These are phyloP conservation scores for Ogataea siamensis DNA, from an alignment of 805 yeast genomes.

Conservation along the genomic window DNA sequence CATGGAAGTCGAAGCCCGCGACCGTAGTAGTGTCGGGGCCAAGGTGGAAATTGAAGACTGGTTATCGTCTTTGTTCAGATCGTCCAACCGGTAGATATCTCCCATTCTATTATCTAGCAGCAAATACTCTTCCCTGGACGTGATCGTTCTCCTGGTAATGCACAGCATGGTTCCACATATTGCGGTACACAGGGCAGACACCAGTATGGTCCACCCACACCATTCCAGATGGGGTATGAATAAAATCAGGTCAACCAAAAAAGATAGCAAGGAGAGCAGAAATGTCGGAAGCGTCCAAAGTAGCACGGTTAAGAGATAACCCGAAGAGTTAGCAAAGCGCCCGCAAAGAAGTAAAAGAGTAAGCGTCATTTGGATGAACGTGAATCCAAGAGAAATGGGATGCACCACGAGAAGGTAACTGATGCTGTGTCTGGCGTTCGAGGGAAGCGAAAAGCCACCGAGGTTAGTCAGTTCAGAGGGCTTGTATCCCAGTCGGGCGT, in stretches of 20 bases:
- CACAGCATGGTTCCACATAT: slow-evolving; percentile 65
- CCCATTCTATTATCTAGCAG: not conserved
- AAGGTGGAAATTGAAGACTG: slow-evolving; percentile 5
- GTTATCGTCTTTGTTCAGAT: slow-evolving; percentile 5
- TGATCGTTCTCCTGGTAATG: slow-evolving; percentile 65
- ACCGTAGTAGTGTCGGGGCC: slow-evolving; percentile 3
- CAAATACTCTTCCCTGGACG: slow-evolving; percentile 39
- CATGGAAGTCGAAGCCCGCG: slow-evolving; percentile 3
- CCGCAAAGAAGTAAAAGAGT: slow-evolving; percentile 41
- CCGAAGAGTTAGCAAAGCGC: slow-evolving; percentile 32
- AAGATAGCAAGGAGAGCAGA: slow-evolving; percentile 65
- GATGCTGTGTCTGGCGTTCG: slow-evolving; percentile 55
- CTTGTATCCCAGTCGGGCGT: slow-evolving; percentile 43
- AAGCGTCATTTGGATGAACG: slow-evolving; percentile 44
- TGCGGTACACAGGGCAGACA: slow-evolving; percentile 64
- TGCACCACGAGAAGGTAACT: slow-evolving; percentile 66
- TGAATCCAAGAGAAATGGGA: slow-evolving; percentile 58
- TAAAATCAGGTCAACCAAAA: slow-evolving; percentile 76
- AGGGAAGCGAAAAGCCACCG: slow-evolving; percentile 50
- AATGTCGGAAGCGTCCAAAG: slow-evolving; percentile 67
- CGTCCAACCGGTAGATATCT: slow-evolving; percentile 1
- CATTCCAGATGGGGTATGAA: slow-evolving; percentile 75
- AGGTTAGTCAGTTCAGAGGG: slow-evolving; percentile 33
- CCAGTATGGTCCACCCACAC: slow-evolving; percentile 83
- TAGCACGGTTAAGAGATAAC: slow-evolving; percentile 50